Evolutionary conservation across 164 flowering plant genomes (phyloP), one percentile per base, ranked within the genome.

Genomic region (Santalum album): DNA sequence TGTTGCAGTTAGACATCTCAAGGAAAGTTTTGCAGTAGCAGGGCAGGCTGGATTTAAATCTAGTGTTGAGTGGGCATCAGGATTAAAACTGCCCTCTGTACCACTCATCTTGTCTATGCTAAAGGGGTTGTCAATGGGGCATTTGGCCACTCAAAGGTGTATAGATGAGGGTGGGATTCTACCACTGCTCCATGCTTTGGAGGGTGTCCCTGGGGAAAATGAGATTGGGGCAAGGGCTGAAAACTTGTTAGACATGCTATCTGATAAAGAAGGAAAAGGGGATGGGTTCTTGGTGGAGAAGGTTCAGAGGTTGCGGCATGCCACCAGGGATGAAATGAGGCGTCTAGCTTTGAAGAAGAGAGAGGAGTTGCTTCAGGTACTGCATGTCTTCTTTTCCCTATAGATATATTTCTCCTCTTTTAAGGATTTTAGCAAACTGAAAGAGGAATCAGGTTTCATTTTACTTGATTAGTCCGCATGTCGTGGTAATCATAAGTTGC

Each of bases 181-280:
- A 56, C 82, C 96, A 2, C 54, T 94, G 78, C 92, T 94, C 34
- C 99, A 94, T 82, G 92, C 96, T 46, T 60, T 94, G 60, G 99
- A 94, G 73, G 95, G 97, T 25, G 97, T 94, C 21, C 0, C 90
- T 38, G 99, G 92, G 56, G 99, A 87, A 69, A 90, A 86, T 68
- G 97, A 90, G 66, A 94, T 94, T 64, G 99, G 99, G 27, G 96
- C 94, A 14, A 82, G 85, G 71, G 99, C 99, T 56, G 99, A 94
- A 66, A 94, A 94, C 61, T 80, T 90, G 71, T 65, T 94, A 49
- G 97, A 94, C 53, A 90, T 92, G 6, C 78, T 94, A 18, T 72
- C 96, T 26, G 79, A 87, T 55, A 83, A 79, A 69, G 96, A 88
- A 55, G 83, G 80, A 25, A 86, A 75, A 54, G 95, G 91, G 51